Evolutionary conservation across 2,329 filamentous ascomycete species (phyloP).

Genomic region (Cercospora berteroae): DNA sequence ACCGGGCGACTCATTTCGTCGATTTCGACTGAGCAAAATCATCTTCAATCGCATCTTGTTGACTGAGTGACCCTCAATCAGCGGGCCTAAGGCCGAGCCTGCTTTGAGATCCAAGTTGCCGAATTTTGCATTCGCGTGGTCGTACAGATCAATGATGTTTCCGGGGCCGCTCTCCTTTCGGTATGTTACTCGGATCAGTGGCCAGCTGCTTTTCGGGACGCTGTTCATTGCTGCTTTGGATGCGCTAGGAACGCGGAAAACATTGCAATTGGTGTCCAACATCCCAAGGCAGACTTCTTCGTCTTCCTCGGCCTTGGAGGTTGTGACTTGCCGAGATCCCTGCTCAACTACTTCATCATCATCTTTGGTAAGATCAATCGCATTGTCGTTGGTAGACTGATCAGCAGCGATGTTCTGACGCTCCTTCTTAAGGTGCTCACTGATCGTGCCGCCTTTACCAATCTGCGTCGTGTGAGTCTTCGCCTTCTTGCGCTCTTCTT

Average conservation of each 20-base stretch:
- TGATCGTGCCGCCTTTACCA: conserved; percentile 57
- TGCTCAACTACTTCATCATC: conserved; percentile 27
- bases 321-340: conserved; percentile 5
- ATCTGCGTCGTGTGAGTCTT: conserved; percentile 48
- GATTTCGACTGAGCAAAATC: conserved; percentile 66
- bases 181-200: conserved; percentile 70
- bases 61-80: conserved; percentile 64
- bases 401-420: conserved; percentile 46
- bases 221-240: conserved; percentile 13
- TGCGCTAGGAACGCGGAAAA: conserved; percentile 26
- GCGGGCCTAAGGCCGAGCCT: conserved; percentile 64
- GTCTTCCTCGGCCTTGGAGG: conserved; percentile 10
- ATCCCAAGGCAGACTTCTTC: conserved; percentile 34
- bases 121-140: conserved; percentile 69
- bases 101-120: conserved; percentile 70
- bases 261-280: conserved; percentile 26
- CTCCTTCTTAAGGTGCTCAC: conserved; percentile 65
- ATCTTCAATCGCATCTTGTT: conserved; percentile 68
- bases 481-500: conserved; percentile 41
- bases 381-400: conserved; percentile 26
- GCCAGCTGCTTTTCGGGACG: conserved; percentile 51
- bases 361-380: conserved; percentile 55
- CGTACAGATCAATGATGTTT: conserved; percentile 65
- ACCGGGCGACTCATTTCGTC: conserved; percentile 63
- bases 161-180: conserved; percentile 48